Evolutionary conservation across 192 early-diverging fungal species (phyloP).

Genomic region (Piromyces sp.): DNA sequence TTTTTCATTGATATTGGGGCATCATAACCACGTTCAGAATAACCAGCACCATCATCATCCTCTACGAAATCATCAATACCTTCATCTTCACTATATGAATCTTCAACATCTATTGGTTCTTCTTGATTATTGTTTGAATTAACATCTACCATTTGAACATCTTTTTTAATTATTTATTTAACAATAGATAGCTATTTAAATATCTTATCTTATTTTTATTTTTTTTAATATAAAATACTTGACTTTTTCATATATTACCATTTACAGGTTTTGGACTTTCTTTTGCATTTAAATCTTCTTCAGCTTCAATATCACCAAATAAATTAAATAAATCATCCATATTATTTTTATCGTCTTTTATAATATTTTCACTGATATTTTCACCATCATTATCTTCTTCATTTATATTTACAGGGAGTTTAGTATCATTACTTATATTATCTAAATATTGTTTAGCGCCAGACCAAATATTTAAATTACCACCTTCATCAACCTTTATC

Average conservation of each 20-base stretch:
- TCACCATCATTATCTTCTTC: neutral
- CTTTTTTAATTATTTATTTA: too few species aligned
- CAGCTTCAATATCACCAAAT: neutral
- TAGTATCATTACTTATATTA: neutral
- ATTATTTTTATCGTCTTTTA: neutral
- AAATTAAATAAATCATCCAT: neutral
- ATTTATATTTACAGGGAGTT: neutral
- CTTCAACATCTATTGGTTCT: conserved; percentile 6
- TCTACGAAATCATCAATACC: conserved; percentile 71
- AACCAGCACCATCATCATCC: conserved; percentile 69
- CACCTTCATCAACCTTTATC: neutral
- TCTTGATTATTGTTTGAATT: conserved; percentile 8
- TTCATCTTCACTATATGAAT: conserved; percentile 19
- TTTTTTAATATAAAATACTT: too few species aligned
- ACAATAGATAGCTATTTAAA: too few species aligned
- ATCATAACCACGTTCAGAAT: conserved; percentile 17
- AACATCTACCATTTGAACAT: too few species aligned
- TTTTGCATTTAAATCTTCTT: neutral
- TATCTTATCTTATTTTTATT: too few species aligned
- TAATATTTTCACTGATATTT: neutral
- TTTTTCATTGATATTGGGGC: neutral
- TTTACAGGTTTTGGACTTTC: neutral
- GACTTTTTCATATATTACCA: neutral
- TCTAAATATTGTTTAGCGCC: neutral
- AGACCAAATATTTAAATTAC: neutral